These are phyloP conservation scores for Termitomyces sp. DNA, from an alignment of 768 basidiomycete species.

Conservation along the genomic window DNA sequence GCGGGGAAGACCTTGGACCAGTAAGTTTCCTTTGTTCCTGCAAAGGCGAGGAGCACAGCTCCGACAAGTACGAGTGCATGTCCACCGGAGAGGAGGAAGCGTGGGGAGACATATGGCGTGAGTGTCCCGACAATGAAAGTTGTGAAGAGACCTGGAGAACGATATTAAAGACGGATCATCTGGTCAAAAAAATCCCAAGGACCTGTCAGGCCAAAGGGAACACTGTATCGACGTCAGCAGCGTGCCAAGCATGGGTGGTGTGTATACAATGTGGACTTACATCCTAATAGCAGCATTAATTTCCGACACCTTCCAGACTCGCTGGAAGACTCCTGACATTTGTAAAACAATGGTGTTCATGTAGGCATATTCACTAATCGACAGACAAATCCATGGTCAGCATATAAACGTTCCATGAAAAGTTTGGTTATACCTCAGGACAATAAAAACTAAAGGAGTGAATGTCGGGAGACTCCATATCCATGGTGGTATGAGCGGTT, in stretches of 20 bases:
- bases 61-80: conserved; percentile 28
- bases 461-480: conserved; percentile 26
- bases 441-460: conserved; percentile 30
- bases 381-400: conserved; percentile 15
- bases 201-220: conserved; percentile 32
- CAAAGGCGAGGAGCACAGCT: conserved; percentile 32
- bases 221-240: conserved; percentile 11
- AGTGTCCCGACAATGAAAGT: conserved; percentile 33
- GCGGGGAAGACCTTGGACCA: conserved; percentile 41
- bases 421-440: neutral
- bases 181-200: neutral
- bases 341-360: conserved; percentile 32
- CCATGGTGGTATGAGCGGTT: conserved; percentile 36
- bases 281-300: conserved; percentile 30
- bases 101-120: conserved; percentile 25
- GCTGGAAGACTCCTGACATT: conserved; percentile 27
- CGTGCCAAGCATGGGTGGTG: neutral
- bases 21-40: conserved; percentile 31
- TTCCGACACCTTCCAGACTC: conserved; percentile 30
- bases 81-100: conserved; percentile 37
- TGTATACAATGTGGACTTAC: conserved; percentile 8
- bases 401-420: neutral
- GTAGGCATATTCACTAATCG: conserved; percentile 30
- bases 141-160: conserved; percentile 18
- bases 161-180: neutral